Base-by-base conservation (phyloP, 495 filamentous ascomycete species). In the Xylaria castorea region DNA sequence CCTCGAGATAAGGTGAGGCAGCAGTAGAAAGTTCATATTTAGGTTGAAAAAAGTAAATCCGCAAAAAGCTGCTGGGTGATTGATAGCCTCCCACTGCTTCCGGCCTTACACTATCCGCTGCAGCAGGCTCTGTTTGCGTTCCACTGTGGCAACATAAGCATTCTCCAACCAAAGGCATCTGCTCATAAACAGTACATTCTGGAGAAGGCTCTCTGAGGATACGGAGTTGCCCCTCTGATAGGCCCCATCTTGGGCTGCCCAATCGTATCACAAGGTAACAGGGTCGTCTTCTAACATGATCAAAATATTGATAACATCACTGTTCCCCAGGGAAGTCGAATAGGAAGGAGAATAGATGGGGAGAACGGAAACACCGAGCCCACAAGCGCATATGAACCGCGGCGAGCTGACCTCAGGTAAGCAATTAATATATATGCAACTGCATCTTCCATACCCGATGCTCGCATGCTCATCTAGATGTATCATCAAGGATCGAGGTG, bases 371-470 rank as follows among this genome's bases (percentile, higher is more conserved):
- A 32, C 38, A 42, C 68, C 68, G 68, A 71, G 18, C 6, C 68
- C 11, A n/a, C 60, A n/a, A 30, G 46, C 1, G 32, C 4, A 30
- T 22, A 8, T 50, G 30, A n/a, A 3, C 5, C 14, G 50, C 48
- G 48, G 22, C 6, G 48, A 68, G 66, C 66, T 68, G 66, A 68
- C 66, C 16, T 22, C 12, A 55, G 57, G 48, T 68, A 57, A 68
- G 66, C 66, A 68, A 55, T 55, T 68, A 68, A 68, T 68, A 40
- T 30, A 68, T 4, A 5, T 68, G 66, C 50, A 42, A 57, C 66
- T 14, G 36, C 42, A 42, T 22, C 1, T 44, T 16, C 3, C 3
- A 25, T 44, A 64, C 61, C 36, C 22, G 38, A 44, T 34, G 11
- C 20, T 55, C 30, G n/a, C 50, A 68, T 68, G 44, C 30, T 36